phyloP scores from a whole-genome alignment of 164 flowering plant species.

The Amborella trichopoda region DNA sequence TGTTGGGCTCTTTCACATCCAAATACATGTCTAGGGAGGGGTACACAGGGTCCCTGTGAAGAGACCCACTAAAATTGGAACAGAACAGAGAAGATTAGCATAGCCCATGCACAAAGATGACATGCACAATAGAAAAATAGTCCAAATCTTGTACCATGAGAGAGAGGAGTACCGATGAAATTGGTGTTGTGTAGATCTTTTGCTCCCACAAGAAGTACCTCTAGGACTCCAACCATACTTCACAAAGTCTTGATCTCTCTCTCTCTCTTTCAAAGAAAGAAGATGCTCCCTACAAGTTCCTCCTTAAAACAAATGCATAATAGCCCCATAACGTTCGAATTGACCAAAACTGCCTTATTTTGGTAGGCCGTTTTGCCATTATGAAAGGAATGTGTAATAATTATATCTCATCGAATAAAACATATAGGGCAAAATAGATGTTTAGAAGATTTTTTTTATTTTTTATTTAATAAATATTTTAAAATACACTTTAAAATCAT shows the following conservation, averaged over 20 bases:
- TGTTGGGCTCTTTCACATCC: no score
- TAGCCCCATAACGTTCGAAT: background rate
- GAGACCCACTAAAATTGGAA: background rate
- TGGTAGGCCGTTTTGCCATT: background rate
- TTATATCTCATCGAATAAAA: background rate
- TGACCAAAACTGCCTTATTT: background rate
- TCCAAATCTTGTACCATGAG: background rate
- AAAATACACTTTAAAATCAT: no score
- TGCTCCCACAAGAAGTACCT: conserved; percentile 74
- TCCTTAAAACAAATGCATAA: conserved; percentile 2
- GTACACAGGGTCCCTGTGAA: background rate
- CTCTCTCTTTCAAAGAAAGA: no score
- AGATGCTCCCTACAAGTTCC: no score
- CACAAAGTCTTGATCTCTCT: no score
- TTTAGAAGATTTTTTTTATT: no score
- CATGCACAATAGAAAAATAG: background rate
- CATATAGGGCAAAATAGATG: no score
- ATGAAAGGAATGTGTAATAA: background rate
- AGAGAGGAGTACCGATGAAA: conserved; percentile 34
- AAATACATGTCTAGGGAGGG: no score
- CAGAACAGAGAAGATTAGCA: no score
- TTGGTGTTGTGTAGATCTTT: conserved; percentile 41
- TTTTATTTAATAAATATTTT: no score
- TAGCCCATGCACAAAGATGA: background rate
- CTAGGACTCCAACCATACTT: conserved; percentile 53